Percentiles rank a stretch among this genome's conserved stretches.
Evolutionary conservation across 2,329 filamentous ascomycete genomes (phyloP).

Genomic region (Helminthosporium solani): DNA sequence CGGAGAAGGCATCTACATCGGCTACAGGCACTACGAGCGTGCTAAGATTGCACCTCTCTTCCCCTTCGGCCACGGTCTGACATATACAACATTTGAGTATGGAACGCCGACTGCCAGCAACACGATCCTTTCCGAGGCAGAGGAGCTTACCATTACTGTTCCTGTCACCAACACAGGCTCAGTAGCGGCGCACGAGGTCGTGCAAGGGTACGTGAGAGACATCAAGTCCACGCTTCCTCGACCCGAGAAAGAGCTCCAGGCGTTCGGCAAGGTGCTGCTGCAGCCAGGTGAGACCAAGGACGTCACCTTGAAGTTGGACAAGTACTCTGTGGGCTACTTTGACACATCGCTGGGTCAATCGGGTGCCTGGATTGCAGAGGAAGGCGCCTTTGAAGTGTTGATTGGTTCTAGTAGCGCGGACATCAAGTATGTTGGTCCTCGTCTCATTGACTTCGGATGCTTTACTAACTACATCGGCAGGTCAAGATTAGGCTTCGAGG

Average conservation of each 20-base stretch:
- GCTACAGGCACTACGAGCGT: slow-evolving; percentile 72
- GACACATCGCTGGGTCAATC: slow-evolving; percentile 54
- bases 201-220: slow-evolving; percentile 69
- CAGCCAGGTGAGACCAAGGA: slow-evolving; percentile 40
- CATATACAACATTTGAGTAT: slow-evolving; percentile 72
- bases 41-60: slow-evolving; percentile 62
- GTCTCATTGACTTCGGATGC: neutral
- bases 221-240: slow-evolving; percentile 62
- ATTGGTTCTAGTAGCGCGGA: slow-evolving; percentile 64
- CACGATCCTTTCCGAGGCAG: slow-evolving; percentile 49
- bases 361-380: slow-evolving; percentile 64
- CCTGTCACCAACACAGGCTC: slow-evolving; percentile 59
- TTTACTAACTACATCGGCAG: slow-evolving; percentile 36
- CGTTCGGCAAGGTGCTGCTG: slow-evolving; percentile 55
- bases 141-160: slow-evolving; percentile 50
- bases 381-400: slow-evolving; percentile 61
- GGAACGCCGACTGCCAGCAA: slow-evolving; percentile 56
- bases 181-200: slow-evolving; percentile 61
- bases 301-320: slow-evolving; percentile 42
- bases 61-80: slow-evolving; percentile 75
- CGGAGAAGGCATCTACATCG: slow-evolving; percentile 71
- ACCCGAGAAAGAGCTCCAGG: slow-evolving; percentile 69
- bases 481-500: slow-evolving; percentile 55
- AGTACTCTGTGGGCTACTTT: slow-evolving; percentile 60
- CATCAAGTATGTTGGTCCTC: slow-evolving; percentile 56